Evolutionary conservation across 495 filamentous ascomycete species (phyloP), one percentile per base, ranked within the genome.

Genomic region (Penicillium silybi): DNA sequence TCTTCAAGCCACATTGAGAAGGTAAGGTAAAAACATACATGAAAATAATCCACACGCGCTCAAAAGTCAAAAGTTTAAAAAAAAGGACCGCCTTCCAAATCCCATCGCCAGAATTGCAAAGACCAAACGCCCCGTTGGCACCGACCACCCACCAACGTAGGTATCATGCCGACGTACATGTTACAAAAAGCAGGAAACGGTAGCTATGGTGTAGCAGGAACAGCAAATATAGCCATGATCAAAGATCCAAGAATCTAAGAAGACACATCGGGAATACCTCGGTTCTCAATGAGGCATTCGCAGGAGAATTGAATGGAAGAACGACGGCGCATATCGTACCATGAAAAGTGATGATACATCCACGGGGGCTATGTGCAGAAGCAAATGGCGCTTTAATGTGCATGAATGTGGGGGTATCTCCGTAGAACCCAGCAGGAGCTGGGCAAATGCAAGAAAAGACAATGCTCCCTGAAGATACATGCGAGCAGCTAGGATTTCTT

Each of bases 331-430:
- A 56, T 49, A 58, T 56, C 34, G 43, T 49, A 54, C 11, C 63
- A 56, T 49, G 39, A 39, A 52, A 69, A 57, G 53, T 70, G 64
- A 65, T 72, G 53, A 58, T 71, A 72, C 67, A 74, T 68, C 56
- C 54, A 59, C 47, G 43, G 39, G 67, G 48, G 43, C 43, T 71
- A 71, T 71, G 71, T 71, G 65, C 68, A 69, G 54, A 58, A 52
- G 46, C 47, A 58, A 57, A 41, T 35, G 15, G 60, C 39, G 53
- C 50, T 61, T 44, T 40, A 64, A 64, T 66, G 63, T 61, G 61
- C 60, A 64, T 44, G 41, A 52, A 46, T 26, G 46, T 23, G 27
- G 45, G 57, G 58, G 56, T 62, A 66, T 64, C 55, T 64, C 53
- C 37, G 56, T 25, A 34, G 54, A 61, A 45, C 34, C 38, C 45